Evolutionary conservation across 2,329 filamentous ascomycete genomes (phyloP).

Genomic region (Talaromyces sp.): DNA sequence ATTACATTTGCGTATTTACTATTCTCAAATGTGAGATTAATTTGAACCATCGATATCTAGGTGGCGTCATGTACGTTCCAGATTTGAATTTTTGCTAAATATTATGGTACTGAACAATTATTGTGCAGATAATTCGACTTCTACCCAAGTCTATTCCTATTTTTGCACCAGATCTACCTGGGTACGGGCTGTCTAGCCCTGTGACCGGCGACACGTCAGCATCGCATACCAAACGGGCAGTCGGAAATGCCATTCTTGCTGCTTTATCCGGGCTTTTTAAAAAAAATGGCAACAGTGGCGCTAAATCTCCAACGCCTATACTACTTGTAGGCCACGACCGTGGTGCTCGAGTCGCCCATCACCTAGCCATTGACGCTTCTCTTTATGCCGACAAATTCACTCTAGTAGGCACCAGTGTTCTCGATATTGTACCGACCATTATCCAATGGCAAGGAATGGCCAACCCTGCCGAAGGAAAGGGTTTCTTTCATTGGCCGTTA

Average conservation of each 20-base stretch:
- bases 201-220: constrained; percentile 14
- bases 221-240: constrained; percentile 13
- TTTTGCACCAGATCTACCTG: constrained; percentile 45
- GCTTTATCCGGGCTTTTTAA: neutral
- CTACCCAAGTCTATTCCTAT: constrained; percentile 38
- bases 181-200: constrained; percentile 41
- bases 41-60: neutral
- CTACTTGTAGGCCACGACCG: constrained; percentile 53
- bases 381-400: constrained; percentile 39
- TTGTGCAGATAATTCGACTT: constrained; percentile 29
- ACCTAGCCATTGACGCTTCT: constrained; percentile 48
- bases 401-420: constrained; percentile 37
- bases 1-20: neutral
- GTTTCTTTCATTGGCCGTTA: constrained; percentile 58
- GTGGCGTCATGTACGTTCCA: constrained; percentile 6
- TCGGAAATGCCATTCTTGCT: constrained; percentile 14
- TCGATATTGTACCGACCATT: constrained; percentile 53
- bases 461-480: constrained; percentile 39
- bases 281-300: neutral
- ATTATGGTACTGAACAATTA: neutral
- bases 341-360: constrained; percentile 52
- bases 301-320: constrained; percentile 17
- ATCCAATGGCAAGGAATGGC: constrained; percentile 48
- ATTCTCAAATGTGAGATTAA: neutral
- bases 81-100: neutral